phyloP scores from a whole-genome alignment of 441 rosid genomes.

The Breynia disticha region DNA sequence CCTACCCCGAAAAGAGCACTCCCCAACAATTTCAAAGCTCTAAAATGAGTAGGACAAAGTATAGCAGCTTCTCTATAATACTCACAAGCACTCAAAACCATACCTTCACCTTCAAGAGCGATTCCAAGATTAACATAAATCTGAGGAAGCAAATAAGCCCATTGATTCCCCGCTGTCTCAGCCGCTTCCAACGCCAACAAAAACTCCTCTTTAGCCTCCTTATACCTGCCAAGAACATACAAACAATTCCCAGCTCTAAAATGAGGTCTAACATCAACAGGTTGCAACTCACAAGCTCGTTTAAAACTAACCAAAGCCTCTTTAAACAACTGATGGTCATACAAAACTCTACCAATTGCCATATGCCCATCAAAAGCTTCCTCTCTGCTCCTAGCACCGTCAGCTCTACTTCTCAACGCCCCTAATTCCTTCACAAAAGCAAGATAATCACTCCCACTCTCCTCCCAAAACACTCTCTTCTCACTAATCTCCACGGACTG shows the following conservation, averaged over 20 bases:
- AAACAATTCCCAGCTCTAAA: constrained; percentile 83
- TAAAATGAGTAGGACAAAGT: constrained; percentile 86
- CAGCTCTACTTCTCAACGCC: constrained; percentile 74
- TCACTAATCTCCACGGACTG: constrained; percentile 61
- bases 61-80: constrained; percentile 94
- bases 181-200: constrained; percentile 75
- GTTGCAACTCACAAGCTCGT: constrained; percentile 92
- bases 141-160: constrained; percentile 90
- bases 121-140: constrained; percentile 91
- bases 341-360: constrained; percentile 81
- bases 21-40: constrained; percentile 86
- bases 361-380: constrained; percentile 97
- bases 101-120: constrained; percentile 88
- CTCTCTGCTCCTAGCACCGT: constrained; percentile 81
- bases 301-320: constrained; percentile 84
- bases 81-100: constrained; percentile 95
- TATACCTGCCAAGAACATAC: constrained; percentile 62
- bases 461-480: constrained; percentile 77
- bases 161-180: constrained; percentile 81
- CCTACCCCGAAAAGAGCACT: constrained; percentile 95
- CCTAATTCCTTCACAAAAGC: constrained; percentile 69
- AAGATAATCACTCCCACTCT: constrained; percentile 61
- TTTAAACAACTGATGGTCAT: constrained; percentile 72
- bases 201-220: constrained; percentile 77
- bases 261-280: constrained; percentile 83